phyloP scores from a whole-genome alignment of 108 stramenopile genomes.

The Nitzschia putrida region DNA sequence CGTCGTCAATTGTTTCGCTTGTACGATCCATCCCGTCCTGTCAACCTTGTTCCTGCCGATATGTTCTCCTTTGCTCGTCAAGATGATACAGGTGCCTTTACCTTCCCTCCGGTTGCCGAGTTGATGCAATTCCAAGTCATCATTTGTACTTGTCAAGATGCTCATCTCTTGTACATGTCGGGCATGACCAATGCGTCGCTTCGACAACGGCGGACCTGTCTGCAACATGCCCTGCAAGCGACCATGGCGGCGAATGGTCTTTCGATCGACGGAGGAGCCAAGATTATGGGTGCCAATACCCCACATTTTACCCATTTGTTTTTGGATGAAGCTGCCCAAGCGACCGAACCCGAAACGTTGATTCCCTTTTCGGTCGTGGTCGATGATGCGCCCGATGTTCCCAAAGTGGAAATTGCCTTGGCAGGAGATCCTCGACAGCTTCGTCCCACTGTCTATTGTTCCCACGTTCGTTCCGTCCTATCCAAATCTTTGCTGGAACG shows the following conservation, averaged over 20 bases:
- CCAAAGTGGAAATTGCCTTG: constrained; percentile 64
- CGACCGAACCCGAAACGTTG: constrained; percentile 72
- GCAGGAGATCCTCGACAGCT: constrained; percentile 70
- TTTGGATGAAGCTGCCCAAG: constrained; percentile 79
- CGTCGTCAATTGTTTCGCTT: constrained; percentile 54
- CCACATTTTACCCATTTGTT: constrained; percentile 77
- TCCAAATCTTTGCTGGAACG: constrained; percentile 65
- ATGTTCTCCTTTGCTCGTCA: constrained; percentile 57
- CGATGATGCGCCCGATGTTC: constrained; percentile 50
- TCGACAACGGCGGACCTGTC: constrained; percentile 45
- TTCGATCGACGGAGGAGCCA: not conserved
- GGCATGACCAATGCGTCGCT: constrained; percentile 65
- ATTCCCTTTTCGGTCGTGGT: constrained; percentile 71
- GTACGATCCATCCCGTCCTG: constrained; percentile 45
- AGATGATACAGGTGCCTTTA: constrained; percentile 40
- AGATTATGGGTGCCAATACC: constrained; percentile 26
- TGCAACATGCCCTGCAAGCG: constrained; percentile 19
- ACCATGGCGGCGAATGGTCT: constrained; percentile 20
- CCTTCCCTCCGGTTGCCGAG: constrained; percentile 44
- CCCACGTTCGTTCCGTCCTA: constrained; percentile 35
- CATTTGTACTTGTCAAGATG: constrained; percentile 71
- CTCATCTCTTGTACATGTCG: constrained; percentile 56
- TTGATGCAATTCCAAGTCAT: constrained; percentile 58
- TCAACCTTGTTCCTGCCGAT: constrained; percentile 50
- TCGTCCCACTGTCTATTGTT: constrained; percentile 52